A percentile compares a stretch with the other conserved stretches of the same genome.
These are phyloP conservation scores for Starmerella lactis-condensi DNA, from an alignment of 805 yeast genomes.

Conservation along the genomic window DNA sequence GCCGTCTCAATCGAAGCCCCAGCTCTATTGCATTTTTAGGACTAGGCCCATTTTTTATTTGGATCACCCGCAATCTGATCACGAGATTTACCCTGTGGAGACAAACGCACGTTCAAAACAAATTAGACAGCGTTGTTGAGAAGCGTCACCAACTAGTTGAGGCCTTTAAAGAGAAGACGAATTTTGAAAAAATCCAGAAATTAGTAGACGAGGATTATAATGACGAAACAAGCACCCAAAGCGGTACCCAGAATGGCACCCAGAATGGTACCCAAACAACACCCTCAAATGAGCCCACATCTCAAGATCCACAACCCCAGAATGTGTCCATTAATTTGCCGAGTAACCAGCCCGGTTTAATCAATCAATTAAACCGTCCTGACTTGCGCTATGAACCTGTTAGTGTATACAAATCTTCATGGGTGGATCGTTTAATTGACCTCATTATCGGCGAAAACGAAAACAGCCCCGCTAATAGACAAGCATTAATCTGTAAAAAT, in stretches of 20 bases:
- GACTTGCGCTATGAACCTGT: constrained; percentile 1
- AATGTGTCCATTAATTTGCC: too few relatives aligned
- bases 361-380: too few relatives aligned
- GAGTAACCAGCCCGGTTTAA: too few relatives aligned
- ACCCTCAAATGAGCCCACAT: background rate
- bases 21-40: background rate
- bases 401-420: constrained; percentile 11
- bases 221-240: too few relatives aligned
- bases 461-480: constrained; percentile 37
- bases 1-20: background rate
- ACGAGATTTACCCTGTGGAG: constrained; percentile 14
- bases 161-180: constrained; percentile 51
- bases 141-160: constrained; percentile 40
- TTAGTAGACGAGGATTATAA: too few relatives aligned
- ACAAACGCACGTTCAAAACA: constrained; percentile 15
- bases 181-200: constrained; percentile 58
- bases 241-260: too few relatives aligned
- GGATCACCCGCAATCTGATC: constrained; percentile 9
- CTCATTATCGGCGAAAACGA: constrained; percentile 45
- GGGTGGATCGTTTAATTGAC: constrained; percentile 30
- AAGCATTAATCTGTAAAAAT: constrained; percentile 51
- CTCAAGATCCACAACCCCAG: constrained; percentile 1
- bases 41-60: constrained; percentile 12
- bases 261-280: too few relatives aligned
- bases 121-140: constrained; percentile 25